Conservation (phyloP, 768 basidiomycete species). For the Tulasnella sp. region DNA sequence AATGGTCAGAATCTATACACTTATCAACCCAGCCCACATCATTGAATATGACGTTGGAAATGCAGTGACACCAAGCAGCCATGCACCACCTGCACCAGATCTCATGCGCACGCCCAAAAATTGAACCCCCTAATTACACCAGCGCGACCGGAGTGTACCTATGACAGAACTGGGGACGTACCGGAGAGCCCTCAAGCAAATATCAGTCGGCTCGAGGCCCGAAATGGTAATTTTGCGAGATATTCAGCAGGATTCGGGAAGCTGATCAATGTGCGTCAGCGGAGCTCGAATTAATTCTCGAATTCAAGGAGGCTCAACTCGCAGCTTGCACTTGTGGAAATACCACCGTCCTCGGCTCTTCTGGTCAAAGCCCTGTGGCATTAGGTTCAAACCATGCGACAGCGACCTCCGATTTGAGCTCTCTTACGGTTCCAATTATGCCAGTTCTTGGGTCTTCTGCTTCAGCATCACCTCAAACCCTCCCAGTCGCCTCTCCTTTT, state of each 20-base stretch:
- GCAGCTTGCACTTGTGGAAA: neutral
- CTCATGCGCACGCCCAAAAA: conserved; percentile 4
- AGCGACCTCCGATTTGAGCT: no score
- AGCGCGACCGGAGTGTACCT: neutral
- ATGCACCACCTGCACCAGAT: neutral
- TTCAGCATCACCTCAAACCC: no score
- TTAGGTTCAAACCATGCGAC: neutral
- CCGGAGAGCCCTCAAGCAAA: neutral
- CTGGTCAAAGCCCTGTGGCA: neutral
- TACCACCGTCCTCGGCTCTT: no score
- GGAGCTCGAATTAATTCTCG: neutral
- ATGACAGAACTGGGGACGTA: neutral
- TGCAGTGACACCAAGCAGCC: neutral
- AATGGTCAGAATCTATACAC: neutral
- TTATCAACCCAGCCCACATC: neutral
- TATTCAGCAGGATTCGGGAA: neutral
- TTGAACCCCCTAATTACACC: neutral
- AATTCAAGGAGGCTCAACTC: conserved; percentile 2
- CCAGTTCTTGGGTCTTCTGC: no score
- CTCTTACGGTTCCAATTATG: no score
- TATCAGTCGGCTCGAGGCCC: neutral
- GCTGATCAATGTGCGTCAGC: neutral
- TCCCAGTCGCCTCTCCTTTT: no score
- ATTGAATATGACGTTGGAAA: neutral
- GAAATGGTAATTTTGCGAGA: neutral